Base-by-base conservation (phyloP, 495 filamentous ascomycete genomes). In the Podospora comata region DNA sequence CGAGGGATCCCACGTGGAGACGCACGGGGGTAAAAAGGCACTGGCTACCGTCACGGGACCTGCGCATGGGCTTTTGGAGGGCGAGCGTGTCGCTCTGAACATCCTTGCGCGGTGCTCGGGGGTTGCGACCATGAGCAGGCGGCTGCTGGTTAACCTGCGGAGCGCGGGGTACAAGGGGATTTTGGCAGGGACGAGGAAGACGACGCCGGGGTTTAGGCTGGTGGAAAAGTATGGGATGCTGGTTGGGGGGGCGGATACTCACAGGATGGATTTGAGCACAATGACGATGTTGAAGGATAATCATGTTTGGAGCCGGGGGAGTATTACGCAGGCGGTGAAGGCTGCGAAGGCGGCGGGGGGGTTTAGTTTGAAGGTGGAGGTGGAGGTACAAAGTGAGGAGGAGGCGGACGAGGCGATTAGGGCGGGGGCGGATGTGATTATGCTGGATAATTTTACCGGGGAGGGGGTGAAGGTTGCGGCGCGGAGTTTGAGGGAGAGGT, bases 281-380 rank as follows among this genome's bases (percentile, higher is more conserved):
- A 98, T 99, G 95, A 92, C 91, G 27, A 99, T 99, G 95, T 84
- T 99, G 62, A 99, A 99, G 82, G 95, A 99, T 79, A 99, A 99
- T 76, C 95, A 99, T 77, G 88, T 99, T 32, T 96, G 92, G 90
- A 91, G 92, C 54, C 89, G 89, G 70, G 90, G 90, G 5, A 90
- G 90, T 67, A 97, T 98, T 74, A 89, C 90, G 2, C 81, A 87
- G 4, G 95, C 96, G 5, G 93, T 98, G 20, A 80, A 80, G 67
- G 91, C 94, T 2, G 95, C 95, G 3, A 93, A 92, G 78, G 84
- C 88, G 16, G 93, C 88, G 0, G 94, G 88, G 11, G 96, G 95
- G 0, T 98, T 98, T 76, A 85, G 90, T 18, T 83, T 96, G 19
- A 99, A 99, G 84, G 86, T 99, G 44, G 95, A 99, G 81, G 96